A percentile compares a stretch with the other conserved stretches of the same genome.
Conservation (phyloP, 1,284 basidiomycete species). For the Moesziomyces antarcticus region DNA sequence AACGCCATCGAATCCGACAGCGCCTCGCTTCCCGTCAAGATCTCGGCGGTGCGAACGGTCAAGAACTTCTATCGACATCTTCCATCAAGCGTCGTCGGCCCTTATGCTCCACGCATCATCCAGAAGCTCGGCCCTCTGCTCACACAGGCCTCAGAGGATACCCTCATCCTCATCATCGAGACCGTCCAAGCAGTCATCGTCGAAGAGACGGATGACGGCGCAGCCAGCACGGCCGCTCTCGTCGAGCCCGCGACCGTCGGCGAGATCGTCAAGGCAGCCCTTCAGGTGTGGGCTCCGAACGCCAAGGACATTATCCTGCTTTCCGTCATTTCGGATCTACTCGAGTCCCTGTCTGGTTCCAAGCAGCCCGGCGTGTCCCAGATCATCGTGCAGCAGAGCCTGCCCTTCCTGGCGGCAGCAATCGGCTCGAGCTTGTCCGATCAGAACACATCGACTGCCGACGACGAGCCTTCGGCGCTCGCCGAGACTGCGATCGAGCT, state of each 20-base stretch:
- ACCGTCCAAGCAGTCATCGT: slow-evolving; percentile 82
- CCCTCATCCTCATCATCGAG: slow-evolving; percentile 88
- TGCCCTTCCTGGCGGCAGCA: slow-evolving; percentile 78
- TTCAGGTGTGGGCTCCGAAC: slow-evolving; percentile 74
- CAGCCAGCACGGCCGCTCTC: slow-evolving; percentile 17
- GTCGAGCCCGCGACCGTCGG: slow-evolving; percentile 45
- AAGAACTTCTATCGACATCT: slow-evolving; percentile 71
- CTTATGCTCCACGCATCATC: slow-evolving; percentile 80
- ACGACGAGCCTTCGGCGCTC: slow-evolving; percentile 33
- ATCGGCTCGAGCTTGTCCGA: slow-evolving; percentile 70
- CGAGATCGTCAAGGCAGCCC: slow-evolving; percentile 72
- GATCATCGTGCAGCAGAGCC: slow-evolving; percentile 77
- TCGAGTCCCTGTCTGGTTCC: slow-evolving; percentile 73
- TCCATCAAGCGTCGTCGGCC: slow-evolving; percentile 72
- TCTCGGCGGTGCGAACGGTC: slow-evolving; percentile 79
- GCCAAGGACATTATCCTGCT: slow-evolving; percentile 88
- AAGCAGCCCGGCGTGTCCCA: slow-evolving; percentile 74
- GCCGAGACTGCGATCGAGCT: slow-evolving; percentile 75
- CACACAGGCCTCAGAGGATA: slow-evolving; percentile 82
- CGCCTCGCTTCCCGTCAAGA: slow-evolving; percentile 84
- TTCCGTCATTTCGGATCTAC: slow-evolving; percentile 84
- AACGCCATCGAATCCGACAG: slow-evolving; percentile 80
- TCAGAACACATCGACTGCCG: slow-evolving; percentile 5
- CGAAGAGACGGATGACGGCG: slow-evolving; percentile 72
- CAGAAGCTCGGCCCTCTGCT: slow-evolving; percentile 86